A percentile compares a stretch with the other conserved stretches of the same genome.
phyloP scores from a whole-genome alignment of 1,284 basidiomycete genomes.

The Cryptococcus sp. region DNA sequence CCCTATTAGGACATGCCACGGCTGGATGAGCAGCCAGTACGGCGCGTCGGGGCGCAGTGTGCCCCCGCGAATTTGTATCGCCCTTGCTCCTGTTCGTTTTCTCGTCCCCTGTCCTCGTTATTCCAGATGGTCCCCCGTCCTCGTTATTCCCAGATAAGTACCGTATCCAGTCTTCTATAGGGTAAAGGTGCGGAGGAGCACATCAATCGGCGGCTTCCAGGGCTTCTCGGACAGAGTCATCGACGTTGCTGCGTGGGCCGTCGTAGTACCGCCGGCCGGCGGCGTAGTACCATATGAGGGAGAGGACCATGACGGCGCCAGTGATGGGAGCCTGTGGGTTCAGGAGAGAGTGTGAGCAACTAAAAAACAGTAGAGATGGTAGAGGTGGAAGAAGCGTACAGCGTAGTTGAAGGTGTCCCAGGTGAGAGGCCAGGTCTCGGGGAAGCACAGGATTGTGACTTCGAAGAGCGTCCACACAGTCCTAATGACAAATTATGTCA shows the following conservation, averaged over 20 bases:
- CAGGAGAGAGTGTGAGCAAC: conserved; percentile 1
- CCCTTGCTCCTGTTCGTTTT: too few relatives aligned
- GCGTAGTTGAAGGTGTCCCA: conserved; percentile 29
- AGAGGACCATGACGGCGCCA: conserved; percentile 46
- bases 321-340: conserved; percentile 41
- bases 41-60: too few relatives aligned
- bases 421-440: conserved; percentile 23
- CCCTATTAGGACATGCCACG: too few relatives aligned
- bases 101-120: too few relatives aligned
- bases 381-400: conserved; percentile 7
- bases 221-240: neutral
- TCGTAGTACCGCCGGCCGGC: conserved; percentile 52
- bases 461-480: conserved; percentile 30
- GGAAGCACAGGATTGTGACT: conserved; percentile 36
- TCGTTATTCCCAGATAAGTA: too few relatives aligned
- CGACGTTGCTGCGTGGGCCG: conserved; percentile 40
- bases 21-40: too few relatives aligned
- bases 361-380: neutral
- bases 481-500: conserved; percentile 4
- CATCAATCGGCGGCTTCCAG: too few relatives aligned
- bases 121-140: too few relatives aligned
- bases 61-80: too few relatives aligned
- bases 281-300: conserved; percentile 50
- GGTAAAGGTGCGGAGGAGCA: too few relatives aligned
- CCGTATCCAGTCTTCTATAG: too few relatives aligned